Base-by-base conservation (phyloP, 169 alveolate species). In the Eimeria acervulina region DNA sequence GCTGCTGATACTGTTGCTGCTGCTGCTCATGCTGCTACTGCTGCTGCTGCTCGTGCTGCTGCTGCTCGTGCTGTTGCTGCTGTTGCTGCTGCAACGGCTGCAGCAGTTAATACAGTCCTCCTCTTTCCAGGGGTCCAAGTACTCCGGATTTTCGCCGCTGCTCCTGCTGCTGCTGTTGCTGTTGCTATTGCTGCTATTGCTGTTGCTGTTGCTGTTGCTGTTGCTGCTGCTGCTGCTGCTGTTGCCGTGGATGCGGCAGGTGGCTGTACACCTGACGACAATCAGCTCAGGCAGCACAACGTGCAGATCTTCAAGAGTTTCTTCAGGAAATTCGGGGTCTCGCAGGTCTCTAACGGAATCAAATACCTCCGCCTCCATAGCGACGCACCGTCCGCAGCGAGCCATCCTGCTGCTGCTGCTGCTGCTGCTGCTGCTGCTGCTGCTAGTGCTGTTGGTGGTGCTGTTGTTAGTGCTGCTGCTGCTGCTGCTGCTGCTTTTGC, bases 1-100 rank as follows among this genome's bases (percentile, higher is more conserved):
- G 89, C 89, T 78, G 89, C 89, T 19, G 66, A 2, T 78, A 33
- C 89, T 78, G 89, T 63, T 42, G 89, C 89, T 78, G 89, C 55
- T 47, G 55, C 55, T 47, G 55, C 55, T 47, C 19, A 5, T 47
- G 19, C 63, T 42, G 89, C 89, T 51, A 63, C 89, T 19, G 89
- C 89, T 8, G 89, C 59, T 40, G 89, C 89, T 36, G 89, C 63
- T 13, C 21, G 63, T n/a, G 66, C 26, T 12, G 66, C 89, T 36
- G 84, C 84, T 72, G 66, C 89, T 1, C 31, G 0, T 15, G 63
- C 10, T 15, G 89, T 63, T 36, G 63, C 89, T 40, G 66, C 89
- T 40, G 66, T 0, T 40, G 59, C 66, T 38, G 89, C 23, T 40
- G 55, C 59, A 8, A 38, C 76, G n/a, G n/a, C n/a, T n/a, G 10